Percentiles rank a stretch among this genome's conserved stretches.
Conservation (phyloP, 2,329 filamentous ascomycete genomes). For the Cladosporium sp. region DNA sequence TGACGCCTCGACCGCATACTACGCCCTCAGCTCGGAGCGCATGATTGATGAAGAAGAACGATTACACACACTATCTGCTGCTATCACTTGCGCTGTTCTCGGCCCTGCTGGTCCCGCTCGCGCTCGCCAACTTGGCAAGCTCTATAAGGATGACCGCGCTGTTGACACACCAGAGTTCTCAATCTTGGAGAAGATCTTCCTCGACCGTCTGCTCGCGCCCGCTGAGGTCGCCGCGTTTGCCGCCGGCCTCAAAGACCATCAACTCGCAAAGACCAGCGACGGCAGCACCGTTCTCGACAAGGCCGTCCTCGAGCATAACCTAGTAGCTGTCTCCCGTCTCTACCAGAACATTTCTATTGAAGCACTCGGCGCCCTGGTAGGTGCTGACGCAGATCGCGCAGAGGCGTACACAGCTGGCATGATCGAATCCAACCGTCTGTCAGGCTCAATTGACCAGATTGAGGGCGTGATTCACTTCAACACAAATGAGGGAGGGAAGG, state of each 20-base stretch:
- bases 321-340: conserved; percentile 70
- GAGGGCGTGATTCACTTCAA: conserved; percentile 85
- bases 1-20: conserved; percentile 81
- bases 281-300: conserved; percentile 89
- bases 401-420: conserved; percentile 90
- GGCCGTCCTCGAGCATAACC: conserved; percentile 93
- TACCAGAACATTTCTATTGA: conserved; percentile 54
- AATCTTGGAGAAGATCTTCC: conserved; percentile 96
- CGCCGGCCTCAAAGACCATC: conserved; percentile 74
- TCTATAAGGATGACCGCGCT: conserved; percentile 91
- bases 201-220: conserved; percentile 76
- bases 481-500: conserved; percentile 46
- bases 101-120: conserved; percentile 85
- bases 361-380: conserved; percentile 71
- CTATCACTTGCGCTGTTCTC: conserved; percentile 87
- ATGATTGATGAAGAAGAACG: conserved; percentile 84
- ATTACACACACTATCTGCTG: conserved; percentile 75
- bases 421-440: conserved; percentile 88
- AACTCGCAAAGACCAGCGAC: conserved; percentile 83
- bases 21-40: conserved; percentile 73
- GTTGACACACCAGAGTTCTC: conserved; percentile 70
- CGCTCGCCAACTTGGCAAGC: conserved; percentile 70
- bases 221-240: conserved; percentile 86
- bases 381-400: conserved; percentile 72
- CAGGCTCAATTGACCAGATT: conserved; percentile 91